A percentile compares a stretch with the other conserved stretches of the same genome.
phyloP scores from a whole-genome alignment of 176 grass and related monocot species.

The Eleusine indica region DNA sequence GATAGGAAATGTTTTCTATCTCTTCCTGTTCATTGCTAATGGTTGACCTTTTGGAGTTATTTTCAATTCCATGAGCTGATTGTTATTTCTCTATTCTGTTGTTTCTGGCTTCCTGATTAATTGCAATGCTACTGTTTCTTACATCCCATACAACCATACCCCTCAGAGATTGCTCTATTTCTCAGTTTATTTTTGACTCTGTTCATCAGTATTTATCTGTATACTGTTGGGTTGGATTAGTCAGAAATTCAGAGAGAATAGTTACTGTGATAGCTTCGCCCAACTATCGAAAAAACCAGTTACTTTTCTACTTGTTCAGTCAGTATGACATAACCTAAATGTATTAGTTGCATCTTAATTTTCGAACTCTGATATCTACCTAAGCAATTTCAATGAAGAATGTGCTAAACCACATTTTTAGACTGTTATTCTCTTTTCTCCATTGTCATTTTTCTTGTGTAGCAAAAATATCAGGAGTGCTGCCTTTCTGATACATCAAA shows the following conservation, averaged over 20 bases:
- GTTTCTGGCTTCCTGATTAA: background rate
- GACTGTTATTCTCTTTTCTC: background rate
- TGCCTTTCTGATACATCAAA: slow-evolving; percentile 8
- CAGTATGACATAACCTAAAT: background rate
- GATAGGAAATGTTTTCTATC: background rate
- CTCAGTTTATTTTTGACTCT: slow-evolving; percentile 28
- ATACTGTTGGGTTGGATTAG: slow-evolving; percentile 27
- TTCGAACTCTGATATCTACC: background rate
- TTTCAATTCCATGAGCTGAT: background rate
- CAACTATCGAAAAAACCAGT: background rate
- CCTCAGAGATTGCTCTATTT: slow-evolving; percentile 2
- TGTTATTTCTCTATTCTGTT: background rate
- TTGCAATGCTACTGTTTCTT: background rate
- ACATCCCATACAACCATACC: background rate
- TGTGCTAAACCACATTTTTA: background rate
- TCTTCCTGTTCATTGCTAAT: slow-evolving; percentile 18
- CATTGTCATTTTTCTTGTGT: slow-evolving; percentile 35
- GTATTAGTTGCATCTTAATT: background rate
- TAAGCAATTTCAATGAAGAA: slow-evolving; percentile 9
- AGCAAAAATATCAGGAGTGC: background rate
- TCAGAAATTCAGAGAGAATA: background rate
- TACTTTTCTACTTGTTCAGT: background rate
- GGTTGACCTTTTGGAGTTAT: background rate
- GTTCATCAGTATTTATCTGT: slow-evolving; percentile 13
- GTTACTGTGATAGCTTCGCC: background rate